Evolutionary conservation across 2,329 filamentous ascomycete species (phyloP), one percentile per base, ranked within the genome.

Genomic region (Dothiorella sarmentorum): DNA sequence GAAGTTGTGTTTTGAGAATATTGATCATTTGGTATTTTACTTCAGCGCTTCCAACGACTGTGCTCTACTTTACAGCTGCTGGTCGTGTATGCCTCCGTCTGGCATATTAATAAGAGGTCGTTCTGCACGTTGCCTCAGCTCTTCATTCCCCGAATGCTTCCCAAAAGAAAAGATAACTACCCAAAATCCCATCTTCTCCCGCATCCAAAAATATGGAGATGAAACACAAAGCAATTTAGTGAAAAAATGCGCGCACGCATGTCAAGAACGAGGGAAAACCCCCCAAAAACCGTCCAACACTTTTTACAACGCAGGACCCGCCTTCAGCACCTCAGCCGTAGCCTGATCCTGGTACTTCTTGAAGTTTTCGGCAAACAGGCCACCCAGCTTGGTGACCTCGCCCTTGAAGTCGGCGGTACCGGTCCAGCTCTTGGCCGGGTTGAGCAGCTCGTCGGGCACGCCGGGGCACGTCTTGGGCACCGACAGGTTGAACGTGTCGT

Each of bases 361-460:
- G 80, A 99, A 99, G 85, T 99, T 99, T 79, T 97, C 90, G 70
- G 87, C 85, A 83, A 99, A 99, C 63, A 97, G 84, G 63, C 78
- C 80, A 68, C 87, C 94, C 33, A 99, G 86, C 83, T 97, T 97
- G 75, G 82, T 87, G 43, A 97, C 93, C 76, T 97, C 93, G 55
- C 80, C 81, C 71, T 86, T 83, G 85, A 97, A 97, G 78, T 87
- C 88, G 15, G 90, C 86, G 53, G 82, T 80, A 45, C 90, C 88
- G 38, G 88, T 95, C 94, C 94, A 99, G 68, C 89, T 90, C 75
- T 88, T 92, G 78, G 88, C 86, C 65, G 94, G 94, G 85, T 99
- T 97, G 72, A 99, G 86, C 35, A 99, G 83, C 80, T 97, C 93
- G 61, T 85, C 82, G 53, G 94, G 94, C 7, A 99, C 94, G 71